Conservation (phyloP, 306 rosid genomes). For the Vigna trinervia region DNA sequence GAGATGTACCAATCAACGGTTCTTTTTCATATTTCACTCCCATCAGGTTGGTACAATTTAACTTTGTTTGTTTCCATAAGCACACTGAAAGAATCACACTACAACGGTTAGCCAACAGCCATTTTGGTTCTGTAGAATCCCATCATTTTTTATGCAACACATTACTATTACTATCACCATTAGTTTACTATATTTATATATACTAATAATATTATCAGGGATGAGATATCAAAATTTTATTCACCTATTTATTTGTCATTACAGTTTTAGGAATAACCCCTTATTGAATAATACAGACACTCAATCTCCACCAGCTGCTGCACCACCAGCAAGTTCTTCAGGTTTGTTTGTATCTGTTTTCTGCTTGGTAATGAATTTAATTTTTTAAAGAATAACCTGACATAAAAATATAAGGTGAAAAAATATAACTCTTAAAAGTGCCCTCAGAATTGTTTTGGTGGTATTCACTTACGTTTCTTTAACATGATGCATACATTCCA, state of each 20-base stretch:
- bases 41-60: slow-evolving; percentile 66
- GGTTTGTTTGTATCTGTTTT: slow-evolving; percentile 49
- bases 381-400: slow-evolving; percentile 27
- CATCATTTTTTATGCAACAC: background rate
- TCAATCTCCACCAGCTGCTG: slow-evolving; percentile 56
- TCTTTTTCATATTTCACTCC: slow-evolving; percentile 86
- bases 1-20: slow-evolving; percentile 74
- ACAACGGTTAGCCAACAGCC: background rate
- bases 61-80: slow-evolving; percentile 6
- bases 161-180: background rate
- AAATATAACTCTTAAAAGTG: background rate
- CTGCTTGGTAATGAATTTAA: background rate
- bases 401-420: background rate
- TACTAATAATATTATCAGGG: background rate
- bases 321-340: slow-evolving; percentile 38
- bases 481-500: background rate
- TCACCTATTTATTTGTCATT: slow-evolving; percentile 36
- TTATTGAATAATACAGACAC: fast-evolving
- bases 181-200: background rate
- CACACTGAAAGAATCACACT: background rate
- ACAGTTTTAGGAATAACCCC: slow-evolving; percentile 71
- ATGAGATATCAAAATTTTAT: slow-evolving; percentile 25
- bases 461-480: slow-evolving; percentile 4
- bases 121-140: background rate
- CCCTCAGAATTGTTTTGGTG: background rate